Percentiles rank a stretch among this genome's conserved stretches.
Conservation (phyloP, 2,329 filamentous ascomycete species). For the Leptographium radiaticola region DNA sequence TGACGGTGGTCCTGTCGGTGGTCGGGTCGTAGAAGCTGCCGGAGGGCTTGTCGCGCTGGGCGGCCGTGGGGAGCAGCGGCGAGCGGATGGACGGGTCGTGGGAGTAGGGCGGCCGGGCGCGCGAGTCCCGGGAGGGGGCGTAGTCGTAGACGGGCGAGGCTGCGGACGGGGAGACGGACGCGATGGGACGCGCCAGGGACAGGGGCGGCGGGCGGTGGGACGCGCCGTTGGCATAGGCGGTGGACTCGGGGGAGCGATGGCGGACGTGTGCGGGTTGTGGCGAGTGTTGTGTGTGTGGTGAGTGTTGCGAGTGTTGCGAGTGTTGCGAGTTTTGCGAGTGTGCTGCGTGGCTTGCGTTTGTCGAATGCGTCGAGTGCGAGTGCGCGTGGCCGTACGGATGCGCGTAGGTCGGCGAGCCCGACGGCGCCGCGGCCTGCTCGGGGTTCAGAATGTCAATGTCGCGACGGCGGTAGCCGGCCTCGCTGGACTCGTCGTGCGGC, state of each 20-base stretch:
- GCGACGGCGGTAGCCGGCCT: conserved; percentile 26
- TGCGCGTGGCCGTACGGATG: conserved; percentile 2
- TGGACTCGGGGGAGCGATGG: background rate
- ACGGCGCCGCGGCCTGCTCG: conserved; percentile 6
- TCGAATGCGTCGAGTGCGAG: background rate
- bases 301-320: conserved; percentile 26
- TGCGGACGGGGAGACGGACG: background rate
- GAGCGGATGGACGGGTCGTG: background rate
- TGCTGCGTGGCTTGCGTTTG: background rate
- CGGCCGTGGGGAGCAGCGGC: background rate
- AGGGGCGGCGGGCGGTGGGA: conserved; percentile 5
- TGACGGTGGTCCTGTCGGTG: conserved; percentile 33
- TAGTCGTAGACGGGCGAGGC: conserved; percentile 3
- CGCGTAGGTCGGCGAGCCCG: background rate
- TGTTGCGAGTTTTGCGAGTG: conserved; percentile 1
- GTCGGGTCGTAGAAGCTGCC: conserved; percentile 42
- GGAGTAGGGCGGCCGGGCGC: background rate
- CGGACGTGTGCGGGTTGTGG: background rate
- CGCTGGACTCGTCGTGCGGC: conserved; percentile 25
- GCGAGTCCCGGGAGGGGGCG: background rate
- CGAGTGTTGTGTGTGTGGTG: conserved; percentile 8
- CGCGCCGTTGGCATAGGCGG: conserved; percentile 11
- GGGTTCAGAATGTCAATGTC: conserved; percentile 29
- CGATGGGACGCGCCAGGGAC: background rate
- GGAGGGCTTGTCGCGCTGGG: conserved; percentile 8